These are phyloP conservation scores for Diplodia intermedia DNA, from an alignment of 2,329 filamentous ascomycete genomes.

Conservation along the genomic window DNA sequence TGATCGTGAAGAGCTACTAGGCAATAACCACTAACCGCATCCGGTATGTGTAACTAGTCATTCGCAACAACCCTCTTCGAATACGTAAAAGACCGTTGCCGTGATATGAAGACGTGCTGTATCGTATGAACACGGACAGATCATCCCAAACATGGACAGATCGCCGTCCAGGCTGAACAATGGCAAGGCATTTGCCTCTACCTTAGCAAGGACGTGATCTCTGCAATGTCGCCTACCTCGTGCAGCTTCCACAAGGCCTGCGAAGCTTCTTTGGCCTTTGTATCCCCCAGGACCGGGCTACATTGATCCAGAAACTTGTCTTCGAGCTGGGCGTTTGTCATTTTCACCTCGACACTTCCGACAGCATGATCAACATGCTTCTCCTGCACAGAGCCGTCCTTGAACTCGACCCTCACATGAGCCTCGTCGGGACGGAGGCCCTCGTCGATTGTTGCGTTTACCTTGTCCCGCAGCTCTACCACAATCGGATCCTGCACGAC, in stretches of 20 bases:
- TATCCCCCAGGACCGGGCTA: slow-evolving; percentile 50
- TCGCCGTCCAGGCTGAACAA: neutral
- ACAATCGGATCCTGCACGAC: slow-evolving; percentile 55
- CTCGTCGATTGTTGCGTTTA: slow-evolving; percentile 54
- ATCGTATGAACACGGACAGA: too few species aligned
- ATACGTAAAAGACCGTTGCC: neutral
- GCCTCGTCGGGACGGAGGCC: slow-evolving; percentile 53
- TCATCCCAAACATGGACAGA: too few species aligned
- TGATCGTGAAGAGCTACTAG: neutral
- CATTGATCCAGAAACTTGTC: slow-evolving; percentile 61
- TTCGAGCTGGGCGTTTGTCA: slow-evolving; percentile 55
- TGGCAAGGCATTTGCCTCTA: slow-evolving; percentile 1
- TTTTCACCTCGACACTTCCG: slow-evolving; percentile 57
- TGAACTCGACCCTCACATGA: slow-evolving; percentile 48
- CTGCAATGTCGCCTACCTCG: slow-evolving; percentile 34
- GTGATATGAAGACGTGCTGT: neutral
- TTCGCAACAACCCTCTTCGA: neutral
- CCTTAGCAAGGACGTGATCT: neutral
- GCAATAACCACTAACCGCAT: slow-evolving; percentile 1
- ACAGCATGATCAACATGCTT: slow-evolving; percentile 60
- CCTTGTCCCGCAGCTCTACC: slow-evolving; percentile 53
- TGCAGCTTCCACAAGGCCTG: slow-evolving; percentile 33
- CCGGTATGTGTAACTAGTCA: neutral
- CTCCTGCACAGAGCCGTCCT: slow-evolving; percentile 43
- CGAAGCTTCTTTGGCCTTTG: slow-evolving; percentile 44